Evolutionary conservation across 352 stramenopile genomes (phyloP), one percentile per base, ranked within the genome.

Genomic region (Aphanomyces astaci): DNA sequence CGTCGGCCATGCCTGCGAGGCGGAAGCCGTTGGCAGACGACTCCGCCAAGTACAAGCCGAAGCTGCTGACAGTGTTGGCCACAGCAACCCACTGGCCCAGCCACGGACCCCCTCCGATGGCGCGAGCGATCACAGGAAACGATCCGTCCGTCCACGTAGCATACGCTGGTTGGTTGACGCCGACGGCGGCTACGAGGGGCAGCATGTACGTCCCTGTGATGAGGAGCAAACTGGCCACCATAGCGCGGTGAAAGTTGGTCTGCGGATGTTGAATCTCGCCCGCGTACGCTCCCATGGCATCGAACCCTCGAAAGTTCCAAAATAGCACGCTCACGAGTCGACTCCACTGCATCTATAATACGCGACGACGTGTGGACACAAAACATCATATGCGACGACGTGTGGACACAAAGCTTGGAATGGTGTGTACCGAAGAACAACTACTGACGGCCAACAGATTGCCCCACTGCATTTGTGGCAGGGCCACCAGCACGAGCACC

Each of bases 291-390:
- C 88, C 90, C 0, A 89, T 94, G n/a, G 77, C 82, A 70, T 98
- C 96, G 70, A 97, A 98, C 25, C 88, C 94, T 71, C 97, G 98
- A 65, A 98, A 91, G 77, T 96, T 98, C 95, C 95, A 99, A 75
- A 98, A 98, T 24, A 98, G 72, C 30, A 97, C 92, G 72, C 97
- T 98, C 9, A 98, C 55, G 22, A 96, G 92, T 36, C 89, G 82
- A 54, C 82, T 81, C 89, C 89, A 98, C 2, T 95, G 32, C 30
- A 75, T 65, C 70, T 86, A 28, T 55, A 77, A 33, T 78, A 70
- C 43, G 51, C 54, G 64, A 66, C 75, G 25, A 63, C 66, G 70
- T 43, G 70, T 55, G 17, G 72, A 27, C 19, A 32, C 22, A 64
- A n/a, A n/a, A n/a, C n/a, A n/a, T n/a, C n/a, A n/a, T n/a, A n/a